Evolutionary conservation across 2,329 filamentous ascomycete species (phyloP), one percentile per base, ranked within the genome.

Genomic region (Neofusicoccum kwambonambiense): DNA sequence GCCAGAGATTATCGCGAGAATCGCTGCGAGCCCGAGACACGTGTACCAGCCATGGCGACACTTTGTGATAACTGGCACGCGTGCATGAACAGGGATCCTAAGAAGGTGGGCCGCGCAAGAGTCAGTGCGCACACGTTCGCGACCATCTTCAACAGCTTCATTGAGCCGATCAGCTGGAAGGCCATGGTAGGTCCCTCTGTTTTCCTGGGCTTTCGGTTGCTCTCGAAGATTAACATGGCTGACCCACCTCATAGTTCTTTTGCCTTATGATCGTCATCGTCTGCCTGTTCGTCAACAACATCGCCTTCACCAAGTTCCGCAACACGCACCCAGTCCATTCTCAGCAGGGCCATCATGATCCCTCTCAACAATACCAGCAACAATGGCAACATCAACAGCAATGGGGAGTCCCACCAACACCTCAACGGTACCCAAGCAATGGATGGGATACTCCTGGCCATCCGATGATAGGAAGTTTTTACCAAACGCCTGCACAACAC

Each of bases 101-200:
- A 88, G 50, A 87, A 87, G 64, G 87, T 97, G 64, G 93, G 91
- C 69, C 84, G 89, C 42, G 90, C 94, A 47, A 90, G 89, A 71
- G 87, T 97, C 44, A 92, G 90, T 17, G 93, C 92, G 4, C 90
- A 91, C 73, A 95, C 93, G 31, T 90, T 97, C 74, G 94, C 94
- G 0, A 88, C 92, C 73, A 96, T 99, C 45, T 89, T 98, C 77
- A 97, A 98, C 75, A 90, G 90, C 72, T 97, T 98, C 76, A 89
- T 96, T 4, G 92, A 96, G 71, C 89, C 91, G 5, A 93, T 98
- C 77, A 92, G 90, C 68, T 90, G 92, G 77, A 97, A 97, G 77
- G 86, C 88, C 11, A 89, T 91, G 83, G 86, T 88, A 82, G 67
- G 80, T 76, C 3, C 12, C 22, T 13, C 12, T 22, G 22, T n/a